phyloP scores from a whole-genome alignment of 345 rosid species.

The Populus deltoides region DNA sequence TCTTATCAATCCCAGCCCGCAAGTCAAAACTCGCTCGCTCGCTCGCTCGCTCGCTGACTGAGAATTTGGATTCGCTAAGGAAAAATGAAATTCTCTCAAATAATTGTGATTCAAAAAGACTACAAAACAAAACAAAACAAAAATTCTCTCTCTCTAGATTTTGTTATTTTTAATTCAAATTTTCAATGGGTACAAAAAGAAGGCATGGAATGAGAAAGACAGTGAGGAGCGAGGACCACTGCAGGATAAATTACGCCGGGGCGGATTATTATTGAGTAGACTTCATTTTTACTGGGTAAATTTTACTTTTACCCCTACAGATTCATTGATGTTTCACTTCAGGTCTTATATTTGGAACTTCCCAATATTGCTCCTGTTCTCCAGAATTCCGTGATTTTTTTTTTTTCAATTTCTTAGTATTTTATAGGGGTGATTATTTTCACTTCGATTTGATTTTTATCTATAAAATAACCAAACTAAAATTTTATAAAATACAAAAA shows the following conservation, averaged over 20 bases:
- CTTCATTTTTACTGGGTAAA: neutral
- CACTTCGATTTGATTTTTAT: too few relatives aligned
- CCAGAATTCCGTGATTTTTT: too few relatives aligned
- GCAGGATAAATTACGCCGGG: conserved; percentile 26
- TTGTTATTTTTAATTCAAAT: neutral
- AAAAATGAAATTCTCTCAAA: neutral
- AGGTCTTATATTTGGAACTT: too few relatives aligned
- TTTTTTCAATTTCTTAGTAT: too few relatives aligned
- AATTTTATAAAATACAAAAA: too few relatives aligned
- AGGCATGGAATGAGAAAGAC: neutral
- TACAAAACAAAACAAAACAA: neutral
- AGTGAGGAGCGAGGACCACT: neutral
- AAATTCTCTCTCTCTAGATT: neutral
- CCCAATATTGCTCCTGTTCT: too few relatives aligned
- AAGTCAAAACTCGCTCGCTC: neutral
- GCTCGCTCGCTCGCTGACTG: neutral
- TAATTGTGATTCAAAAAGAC: neutral
- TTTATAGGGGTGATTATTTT: too few relatives aligned
- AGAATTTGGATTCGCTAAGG: neutral
- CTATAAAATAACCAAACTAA: too few relatives aligned
- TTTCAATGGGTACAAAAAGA: neutral
- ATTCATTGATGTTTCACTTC: neutral
- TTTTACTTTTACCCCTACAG: neutral
- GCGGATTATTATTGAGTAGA: neutral
- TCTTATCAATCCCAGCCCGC: conserved; percentile 1